These are phyloP conservation scores for Suhomyces chickasaworum DNA, from an alignment of 1,139 yeast genomes.

Conservation along the genomic window DNA sequence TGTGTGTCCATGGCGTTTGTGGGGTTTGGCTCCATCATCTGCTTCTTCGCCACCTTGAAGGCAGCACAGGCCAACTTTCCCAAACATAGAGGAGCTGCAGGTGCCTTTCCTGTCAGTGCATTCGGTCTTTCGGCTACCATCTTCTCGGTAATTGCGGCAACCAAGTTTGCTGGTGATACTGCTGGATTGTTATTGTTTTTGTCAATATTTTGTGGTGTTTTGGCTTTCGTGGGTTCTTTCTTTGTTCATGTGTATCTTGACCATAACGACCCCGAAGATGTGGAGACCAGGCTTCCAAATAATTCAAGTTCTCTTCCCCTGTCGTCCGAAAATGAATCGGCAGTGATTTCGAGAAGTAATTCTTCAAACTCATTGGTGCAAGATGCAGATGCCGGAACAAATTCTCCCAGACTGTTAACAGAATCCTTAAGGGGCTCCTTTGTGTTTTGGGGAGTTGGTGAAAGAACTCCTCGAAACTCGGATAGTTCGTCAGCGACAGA, in stretches of 20 bases:
- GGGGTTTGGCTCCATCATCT: constrained; percentile 67
- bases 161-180: constrained; percentile 45
- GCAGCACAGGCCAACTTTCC: constrained; percentile 74
- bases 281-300: background rate
- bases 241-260: constrained; percentile 37
- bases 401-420: constrained; percentile 7
- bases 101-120: constrained; percentile 60
- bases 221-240: constrained; percentile 41
- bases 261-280: constrained; percentile 21
- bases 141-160: constrained; percentile 48
- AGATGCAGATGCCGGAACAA: constrained; percentile 3
- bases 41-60: constrained; percentile 67
- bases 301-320: background rate
- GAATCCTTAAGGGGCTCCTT: constrained; percentile 36
- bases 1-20: constrained; percentile 47
- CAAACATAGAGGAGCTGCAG: constrained; percentile 67
- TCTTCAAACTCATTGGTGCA: constrained; percentile 9
- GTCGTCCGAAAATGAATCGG: constrained; percentile 9
- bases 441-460: constrained; percentile 43
- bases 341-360: constrained; percentile 8
- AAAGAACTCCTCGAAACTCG: constrained; percentile 29
- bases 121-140: constrained; percentile 55
- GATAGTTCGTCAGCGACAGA: constrained; percentile 21
- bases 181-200: constrained; percentile 42
- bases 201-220: constrained; percentile 38